Conservation (phyloP, 202 grass and related monocot genomes). For the Hordeum pubiflorum region DNA sequence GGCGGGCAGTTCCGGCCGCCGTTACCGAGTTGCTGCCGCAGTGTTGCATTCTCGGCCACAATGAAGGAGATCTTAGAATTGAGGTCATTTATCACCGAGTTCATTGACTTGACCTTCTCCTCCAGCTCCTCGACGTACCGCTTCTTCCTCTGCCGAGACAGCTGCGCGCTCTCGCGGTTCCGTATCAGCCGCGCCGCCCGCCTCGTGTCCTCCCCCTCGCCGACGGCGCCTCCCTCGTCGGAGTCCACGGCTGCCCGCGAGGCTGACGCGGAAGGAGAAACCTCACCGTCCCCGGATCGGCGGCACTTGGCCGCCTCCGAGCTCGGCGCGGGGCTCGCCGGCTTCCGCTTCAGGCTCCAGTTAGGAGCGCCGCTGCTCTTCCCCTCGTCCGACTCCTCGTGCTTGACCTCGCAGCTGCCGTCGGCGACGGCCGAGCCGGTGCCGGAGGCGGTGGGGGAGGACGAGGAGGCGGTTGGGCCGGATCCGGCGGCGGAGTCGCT, state of each 20-base stretch:
- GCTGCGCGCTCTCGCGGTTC: conserved; percentile 90
- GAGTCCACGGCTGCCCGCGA: conserved; percentile 29
- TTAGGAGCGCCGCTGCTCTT: conserved; percentile 4
- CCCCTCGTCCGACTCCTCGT: conserved; percentile 50
- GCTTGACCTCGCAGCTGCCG: conserved; percentile 40
- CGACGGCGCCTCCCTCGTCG: conserved; percentile 17
- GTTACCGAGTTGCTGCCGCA: conserved; percentile 60
- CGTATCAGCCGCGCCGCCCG: conserved; percentile 66
- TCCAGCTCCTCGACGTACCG: conserved; percentile 83
- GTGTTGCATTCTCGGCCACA: conserved; percentile 55
- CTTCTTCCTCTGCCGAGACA: conserved; percentile 94
- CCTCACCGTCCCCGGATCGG: conserved; percentile 43
- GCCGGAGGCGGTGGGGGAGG: conserved; percentile 40
- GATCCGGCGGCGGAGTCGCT: conserved; percentile 35
- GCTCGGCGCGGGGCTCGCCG: conserved; percentile 10
- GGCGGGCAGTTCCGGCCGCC: conserved; percentile 29
- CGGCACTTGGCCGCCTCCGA: conserved; percentile 46
- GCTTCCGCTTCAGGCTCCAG: conserved; percentile 75
- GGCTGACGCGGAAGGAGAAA: conserved; percentile 31
- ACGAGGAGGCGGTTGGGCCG: conserved; percentile 34
- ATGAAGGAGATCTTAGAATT: conserved; percentile 83
- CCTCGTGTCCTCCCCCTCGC: conserved; percentile 52
- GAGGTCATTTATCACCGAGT: conserved; percentile 78
- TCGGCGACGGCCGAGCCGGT: conserved; percentile 17
- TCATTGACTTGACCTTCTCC: conserved; percentile 90